Base-by-base conservation (phyloP, 805 yeast species). In the Hanseniaspora occidentalis region DNA sequence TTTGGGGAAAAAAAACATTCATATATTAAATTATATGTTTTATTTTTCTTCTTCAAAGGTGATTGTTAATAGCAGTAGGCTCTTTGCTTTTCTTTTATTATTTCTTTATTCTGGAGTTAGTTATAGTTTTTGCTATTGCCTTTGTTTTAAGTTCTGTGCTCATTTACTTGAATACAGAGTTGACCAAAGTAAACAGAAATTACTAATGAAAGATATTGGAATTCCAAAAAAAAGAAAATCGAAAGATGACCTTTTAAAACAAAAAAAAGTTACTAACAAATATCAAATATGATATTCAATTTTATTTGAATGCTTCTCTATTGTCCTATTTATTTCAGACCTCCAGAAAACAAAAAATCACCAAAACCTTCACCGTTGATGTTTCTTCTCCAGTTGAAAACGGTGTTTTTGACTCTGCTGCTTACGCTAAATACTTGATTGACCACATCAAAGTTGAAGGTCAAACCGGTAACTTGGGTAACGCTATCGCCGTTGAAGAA, bases 401-500 rank as follows among this genome's bases (percentile, higher is more conserved):
- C 71, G 94, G 88, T 75, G 94, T 89, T 66, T 84, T 86, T 63
- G 97, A 92, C 81, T 92, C 94, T 69, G 82, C 92, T 65, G 79
- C 94, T 61, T 86, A 89, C 79, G 94, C 84, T 64, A 89, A 92
- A 78, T 92, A 80, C 89, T 81, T 92, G 71, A 78, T 82, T 68
- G 97, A 92, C 75, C 95, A 85, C 85, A 89, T 92, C 84, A 92
- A 92, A 81, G 89, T 92, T 64, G 99, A 92, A 53, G 88, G 89
- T 70, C 78, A 81, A 64, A 75, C 84, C 61, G 96, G 97, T 71
- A 84, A 86, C 89, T 81, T 92, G 65, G 96, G 95, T 73, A 88
- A 84, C 67, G 83, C 80, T 65, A 78, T 92, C 76, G 73, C 88
- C 51, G 85, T 89, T 54, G 71, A 85, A 62, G 92, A 85, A 65